Percentiles rank a stretch among this genome's conserved stretches.
These are phyloP conservation scores for Naganishia sp. DNA, from an alignment of 1,284 basidiomycete species.

Conservation along the genomic window DNA sequence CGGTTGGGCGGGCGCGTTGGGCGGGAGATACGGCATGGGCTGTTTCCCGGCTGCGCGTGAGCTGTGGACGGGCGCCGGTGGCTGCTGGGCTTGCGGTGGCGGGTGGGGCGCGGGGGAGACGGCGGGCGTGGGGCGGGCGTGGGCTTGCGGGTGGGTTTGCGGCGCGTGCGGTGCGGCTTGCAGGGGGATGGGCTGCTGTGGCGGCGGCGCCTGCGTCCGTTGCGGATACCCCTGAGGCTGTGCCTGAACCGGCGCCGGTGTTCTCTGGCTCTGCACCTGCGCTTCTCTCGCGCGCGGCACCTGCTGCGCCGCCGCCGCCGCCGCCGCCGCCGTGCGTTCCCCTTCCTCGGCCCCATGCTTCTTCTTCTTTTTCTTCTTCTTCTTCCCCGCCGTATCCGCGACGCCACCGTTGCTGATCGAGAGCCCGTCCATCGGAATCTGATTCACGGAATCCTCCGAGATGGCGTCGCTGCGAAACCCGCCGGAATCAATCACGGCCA, in stretches of 20 bases:
- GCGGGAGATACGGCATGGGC: slow-evolving; percentile 61
- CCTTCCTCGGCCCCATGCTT: slow-evolving; percentile 40
- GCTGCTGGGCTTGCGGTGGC: slow-evolving; percentile 38
- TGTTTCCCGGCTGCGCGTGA: slow-evolving; percentile 75
- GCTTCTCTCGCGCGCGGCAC: slow-evolving; percentile 49
- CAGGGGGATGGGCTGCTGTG: background rate
- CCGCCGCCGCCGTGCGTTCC: background rate
- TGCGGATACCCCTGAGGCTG: slow-evolving; percentile 13
- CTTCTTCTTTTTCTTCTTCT: slow-evolving; percentile 61
- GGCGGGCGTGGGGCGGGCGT: slow-evolving; percentile 28
- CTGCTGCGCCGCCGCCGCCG: slow-evolving; percentile 38
- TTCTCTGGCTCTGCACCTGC: slow-evolving; percentile 22
- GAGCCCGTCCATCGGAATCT: slow-evolving; percentile 27
- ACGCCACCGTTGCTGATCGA: slow-evolving; percentile 19
- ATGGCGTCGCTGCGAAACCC: slow-evolving; percentile 19
- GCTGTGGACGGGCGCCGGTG: slow-evolving; percentile 53
- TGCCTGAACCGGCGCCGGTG: slow-evolving; percentile 35
- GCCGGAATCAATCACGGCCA: slow-evolving; percentile 19
- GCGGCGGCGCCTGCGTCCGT: background rate
- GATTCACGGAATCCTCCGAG: slow-evolving; percentile 30
- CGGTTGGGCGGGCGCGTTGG: slow-evolving; percentile 34
- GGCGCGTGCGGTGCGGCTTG: background rate
- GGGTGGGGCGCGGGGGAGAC: slow-evolving; percentile 41
- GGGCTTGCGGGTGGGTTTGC: slow-evolving; percentile 4
- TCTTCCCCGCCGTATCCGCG: slow-evolving; percentile 46